Evolutionary conservation across 805 yeast species (phyloP), one percentile per base, ranked within the genome.

Genomic region (Danielia reshetovae): DNA sequence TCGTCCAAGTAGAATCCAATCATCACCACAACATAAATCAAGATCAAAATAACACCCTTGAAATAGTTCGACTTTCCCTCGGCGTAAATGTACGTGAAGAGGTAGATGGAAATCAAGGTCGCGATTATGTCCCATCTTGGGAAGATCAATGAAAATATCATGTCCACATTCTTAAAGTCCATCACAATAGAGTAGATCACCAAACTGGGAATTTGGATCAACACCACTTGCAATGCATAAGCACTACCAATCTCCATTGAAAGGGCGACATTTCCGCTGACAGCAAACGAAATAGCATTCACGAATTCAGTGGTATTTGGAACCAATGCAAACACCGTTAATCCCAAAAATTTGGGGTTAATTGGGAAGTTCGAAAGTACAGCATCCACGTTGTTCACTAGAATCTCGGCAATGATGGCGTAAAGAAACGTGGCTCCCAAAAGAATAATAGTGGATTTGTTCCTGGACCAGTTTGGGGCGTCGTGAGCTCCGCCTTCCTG

Each of bases 191-290:
- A 82, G 54, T 75, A 87, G 9, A 90, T 54, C 8, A 88, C 95
- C 54, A 93, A 72, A 2, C 93, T 80, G 1, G 98, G 98, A 30
- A 93, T 85, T 57, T 93, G 98, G 45, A 93, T 70, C 39, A 93
- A 67, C 48, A 96, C 90, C 11, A 93, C 98, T 59, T 93, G 98
- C 39, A 93, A 69, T 0, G 96, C 98, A 56, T 93, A 93, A 0
- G 98, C 98, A 43, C 95, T 81, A 40, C 98, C 98, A 59, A 93
- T 93, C 56, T 93, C 98, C 95, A 93, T 85, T 2, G 96, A 85
- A 29, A 93, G 67, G 0, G 98, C 96, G 35, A 93, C 96, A 48
- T 93, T 93, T 1, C 98, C 98, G 48, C 90, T 79, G 48, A 87
- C 78, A 0, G 98, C 98, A 66, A 93, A 93, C 17, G 96, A 88